Percentiles rank a stretch among this genome's conserved stretches.
These are phyloP conservation scores for Bacidia gigantensis DNA, from an alignment of 495 filamentous ascomycete genomes.

Conservation along the genomic window DNA sequence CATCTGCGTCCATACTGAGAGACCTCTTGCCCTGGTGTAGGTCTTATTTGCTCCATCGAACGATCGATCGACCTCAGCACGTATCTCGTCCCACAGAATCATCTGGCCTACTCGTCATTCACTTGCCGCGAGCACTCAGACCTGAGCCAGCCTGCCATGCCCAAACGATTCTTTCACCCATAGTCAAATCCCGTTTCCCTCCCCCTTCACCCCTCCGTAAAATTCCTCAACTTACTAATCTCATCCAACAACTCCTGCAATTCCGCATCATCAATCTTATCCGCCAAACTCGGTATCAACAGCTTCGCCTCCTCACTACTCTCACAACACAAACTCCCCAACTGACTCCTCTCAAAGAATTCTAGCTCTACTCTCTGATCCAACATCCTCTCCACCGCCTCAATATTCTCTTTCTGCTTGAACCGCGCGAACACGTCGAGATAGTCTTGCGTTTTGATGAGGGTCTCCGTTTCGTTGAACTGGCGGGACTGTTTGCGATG, in stretches of 20 bases:
- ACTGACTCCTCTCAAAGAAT: slow-evolving; percentile 83
- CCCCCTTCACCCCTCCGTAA: slow-evolving; percentile 30
- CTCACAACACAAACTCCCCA: slow-evolving; percentile 90
- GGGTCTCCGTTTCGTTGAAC: slow-evolving; percentile 38
- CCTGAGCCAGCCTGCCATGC: background rate
- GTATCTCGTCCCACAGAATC: background rate
- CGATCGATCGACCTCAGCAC: too few relatives aligned
- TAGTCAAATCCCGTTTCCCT: background rate
- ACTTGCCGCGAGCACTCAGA: background rate
- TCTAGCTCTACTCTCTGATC: slow-evolving; percentile 63
- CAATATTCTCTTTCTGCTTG: slow-evolving; percentile 85
- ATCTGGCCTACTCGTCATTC: background rate
- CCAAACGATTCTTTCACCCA: background rate
- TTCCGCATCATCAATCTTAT: slow-evolving; percentile 80
- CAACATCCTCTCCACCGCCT: slow-evolving; percentile 75
- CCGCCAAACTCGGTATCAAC: slow-evolving; percentile 74
- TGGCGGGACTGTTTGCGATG: slow-evolving; percentile 52
- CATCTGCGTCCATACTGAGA: too few relatives aligned
- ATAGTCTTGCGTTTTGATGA: slow-evolving; percentile 79
- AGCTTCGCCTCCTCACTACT: slow-evolving; percentile 91
- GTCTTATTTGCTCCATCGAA: too few relatives aligned
- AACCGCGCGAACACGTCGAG: slow-evolving; percentile 87
- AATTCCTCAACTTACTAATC: slow-evolving; percentile 62
- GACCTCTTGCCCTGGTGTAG: too few relatives aligned
- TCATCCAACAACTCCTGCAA: slow-evolving; percentile 79